A percentile compares a stretch with the other conserved stretches of the same genome.
phyloP scores from a whole-genome alignment of 2,329 filamentous ascomycete genomes.

The Emericellopsis atlantica region DNA sequence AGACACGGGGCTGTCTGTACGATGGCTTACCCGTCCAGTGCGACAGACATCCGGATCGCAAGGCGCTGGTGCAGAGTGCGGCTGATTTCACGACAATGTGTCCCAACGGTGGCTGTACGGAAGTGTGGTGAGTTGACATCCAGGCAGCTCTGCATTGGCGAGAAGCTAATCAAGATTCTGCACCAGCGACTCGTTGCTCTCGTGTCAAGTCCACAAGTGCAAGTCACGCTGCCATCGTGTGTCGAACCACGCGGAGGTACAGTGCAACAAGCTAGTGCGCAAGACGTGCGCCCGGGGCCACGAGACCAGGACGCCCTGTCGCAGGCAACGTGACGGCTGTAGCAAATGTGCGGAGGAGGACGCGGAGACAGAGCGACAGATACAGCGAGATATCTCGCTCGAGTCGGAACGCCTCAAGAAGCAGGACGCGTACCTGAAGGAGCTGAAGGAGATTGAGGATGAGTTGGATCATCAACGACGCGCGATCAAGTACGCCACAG shows the following conservation, averaged over 20 bases:
- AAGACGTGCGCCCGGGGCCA: slow-evolving; percentile 41
- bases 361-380: slow-evolving; percentile 25
- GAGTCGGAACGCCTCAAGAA: slow-evolving; percentile 31
- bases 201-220: slow-evolving; percentile 48
- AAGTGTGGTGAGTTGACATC: slow-evolving; percentile 40
- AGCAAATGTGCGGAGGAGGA: slow-evolving; percentile 37
- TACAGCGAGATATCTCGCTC: slow-evolving; percentile 32
- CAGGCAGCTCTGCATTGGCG: neutral
- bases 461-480: slow-evolving; percentile 36
- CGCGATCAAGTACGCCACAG: slow-evolving; percentile 23
- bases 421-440: slow-evolving; percentile 27
- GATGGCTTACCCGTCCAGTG: slow-evolving; percentile 50
- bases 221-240: slow-evolving; percentile 48
- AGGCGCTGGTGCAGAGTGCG: slow-evolving; percentile 28
- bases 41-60: slow-evolving; percentile 41
- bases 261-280: slow-evolving; percentile 11
- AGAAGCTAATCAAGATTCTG: slow-evolving; percentile 16
- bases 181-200: slow-evolving; percentile 24
- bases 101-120: slow-evolving; percentile 58
- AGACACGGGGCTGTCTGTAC: slow-evolving; percentile 34
- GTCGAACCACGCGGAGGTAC: slow-evolving; percentile 38
- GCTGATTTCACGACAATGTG: slow-evolving; percentile 48
- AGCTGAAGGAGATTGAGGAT: slow-evolving; percentile 38
- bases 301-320: slow-evolving; percentile 31
- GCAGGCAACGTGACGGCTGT: slow-evolving; percentile 26